Evolutionary conservation across 164 flowering plant species (phyloP).

Genomic region (Saururus chinensis): DNA sequence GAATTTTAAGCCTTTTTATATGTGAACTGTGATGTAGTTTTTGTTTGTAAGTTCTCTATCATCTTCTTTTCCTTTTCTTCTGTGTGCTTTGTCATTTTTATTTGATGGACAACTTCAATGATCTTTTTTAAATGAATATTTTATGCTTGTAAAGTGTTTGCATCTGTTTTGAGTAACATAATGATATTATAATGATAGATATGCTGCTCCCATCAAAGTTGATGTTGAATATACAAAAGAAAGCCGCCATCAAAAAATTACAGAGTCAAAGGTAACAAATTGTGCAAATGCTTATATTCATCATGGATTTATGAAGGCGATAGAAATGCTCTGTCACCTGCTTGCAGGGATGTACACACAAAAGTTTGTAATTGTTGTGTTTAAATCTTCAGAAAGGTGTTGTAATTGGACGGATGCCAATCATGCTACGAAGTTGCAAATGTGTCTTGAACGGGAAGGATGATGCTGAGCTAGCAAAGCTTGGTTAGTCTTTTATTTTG

Average conservation of each 20-base stretch:
- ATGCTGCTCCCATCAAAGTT: conserved; percentile 70
- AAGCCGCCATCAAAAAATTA: conserved; percentile 13
- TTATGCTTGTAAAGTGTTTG: too few relatives aligned
- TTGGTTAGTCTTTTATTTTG: conserved; percentile 35
- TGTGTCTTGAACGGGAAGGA: conserved; percentile 65
- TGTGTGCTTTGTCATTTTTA: too few relatives aligned
- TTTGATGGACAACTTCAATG: too few relatives aligned
- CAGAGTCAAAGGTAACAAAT: neutral
- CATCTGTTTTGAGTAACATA: neutral
- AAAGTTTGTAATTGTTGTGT: neutral
- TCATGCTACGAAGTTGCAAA: conserved; percentile 73
- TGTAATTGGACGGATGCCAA: conserved; percentile 74
- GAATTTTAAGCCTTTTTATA: too few relatives aligned
- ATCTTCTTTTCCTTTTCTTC: too few relatives aligned
- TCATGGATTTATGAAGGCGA: neutral
- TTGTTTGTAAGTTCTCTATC: too few relatives aligned
- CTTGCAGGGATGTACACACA: neutral
- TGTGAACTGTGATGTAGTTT: too few relatives aligned
- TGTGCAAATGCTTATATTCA: neutral
- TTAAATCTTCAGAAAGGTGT: conserved; percentile 35
- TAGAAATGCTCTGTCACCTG: neutral
- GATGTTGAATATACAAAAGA: conserved; percentile 39
- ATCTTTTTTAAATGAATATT: too few relatives aligned
- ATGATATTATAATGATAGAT: conserved; percentile 19
- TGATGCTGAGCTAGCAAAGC: conserved; percentile 78